These are phyloP conservation scores for Amaranthus palmeri DNA, from an alignment of 148 eudicot species.

Conservation along the genomic window DNA sequence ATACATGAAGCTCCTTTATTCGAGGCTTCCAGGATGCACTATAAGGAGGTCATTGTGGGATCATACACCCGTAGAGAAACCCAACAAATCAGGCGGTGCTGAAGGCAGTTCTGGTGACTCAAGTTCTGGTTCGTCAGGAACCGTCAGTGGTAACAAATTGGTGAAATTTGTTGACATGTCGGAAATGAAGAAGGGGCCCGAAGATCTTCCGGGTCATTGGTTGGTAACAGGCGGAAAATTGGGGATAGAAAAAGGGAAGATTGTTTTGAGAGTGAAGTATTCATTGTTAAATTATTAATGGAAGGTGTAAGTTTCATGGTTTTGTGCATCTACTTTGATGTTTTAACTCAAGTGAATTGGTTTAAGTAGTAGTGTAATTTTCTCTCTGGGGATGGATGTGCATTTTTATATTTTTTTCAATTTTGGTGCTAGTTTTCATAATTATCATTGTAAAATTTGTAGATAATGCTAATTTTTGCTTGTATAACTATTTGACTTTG, in stretches of 20 bases:
- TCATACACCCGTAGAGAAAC: constrained; percentile 51
- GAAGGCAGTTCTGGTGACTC: constrained; percentile 35
- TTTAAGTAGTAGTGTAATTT: constrained; percentile 17
- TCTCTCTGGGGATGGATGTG: constrained; percentile 22
- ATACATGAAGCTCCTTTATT: constrained; percentile 79
- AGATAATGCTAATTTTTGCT: constrained; percentile 27
- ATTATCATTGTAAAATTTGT: constrained; percentile 32
- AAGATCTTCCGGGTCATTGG: constrained; percentile 92
- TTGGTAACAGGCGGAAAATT: constrained; percentile 88
- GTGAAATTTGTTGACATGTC: constrained; percentile 69
- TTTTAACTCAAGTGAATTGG: constrained; percentile 11
- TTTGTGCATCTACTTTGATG: constrained; percentile 20
- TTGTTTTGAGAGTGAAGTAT: constrained; percentile 76
- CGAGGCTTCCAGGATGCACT: constrained; percentile 80
- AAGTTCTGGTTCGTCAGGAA: constrained; percentile 42
- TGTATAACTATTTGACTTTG: neutral
- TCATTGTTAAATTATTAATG: constrained; percentile 73
- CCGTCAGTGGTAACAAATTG: constrained; percentile 43
- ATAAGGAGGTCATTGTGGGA: constrained; percentile 84
- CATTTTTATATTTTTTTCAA: constrained; percentile 17
- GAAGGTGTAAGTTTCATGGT: constrained; percentile 8
- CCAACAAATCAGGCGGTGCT: constrained; percentile 11
- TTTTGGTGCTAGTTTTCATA: constrained; percentile 29
- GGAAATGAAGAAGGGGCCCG: constrained; percentile 80
- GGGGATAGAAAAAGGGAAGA: constrained; percentile 85